Base-by-base conservation (phyloP, 768 basidiomycete species). In the Suillus decipiens region DNA sequence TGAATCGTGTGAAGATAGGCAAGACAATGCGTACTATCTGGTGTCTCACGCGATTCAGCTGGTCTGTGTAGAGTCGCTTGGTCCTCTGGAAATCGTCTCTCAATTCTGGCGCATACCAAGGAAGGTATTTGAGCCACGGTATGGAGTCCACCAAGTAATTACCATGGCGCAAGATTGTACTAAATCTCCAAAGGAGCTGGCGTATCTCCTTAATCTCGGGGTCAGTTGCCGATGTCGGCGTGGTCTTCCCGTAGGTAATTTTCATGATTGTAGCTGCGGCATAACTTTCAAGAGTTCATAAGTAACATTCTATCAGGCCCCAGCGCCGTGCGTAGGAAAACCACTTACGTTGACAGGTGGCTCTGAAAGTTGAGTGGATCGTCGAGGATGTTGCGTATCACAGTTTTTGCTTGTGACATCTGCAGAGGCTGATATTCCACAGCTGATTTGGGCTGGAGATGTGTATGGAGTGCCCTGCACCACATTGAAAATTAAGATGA, bases 361-460 rank as follows among this genome's bases (percentile, higher is more conserved):
- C 3, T 24, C 11, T 47, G 45, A 22, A 47, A 47, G 45, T 24
- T 47, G 45, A 14, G 5, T 24, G 45, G 22, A 24, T 47, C 45
- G 22, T 47, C 45, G 14, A 47, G 45, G 24, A 47, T 47, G 22
- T 14, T 14, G 12, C 24, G 45, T 12, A 64, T 45, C 12, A 45
- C 50, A 17, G 42, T 48, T 33, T 65, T 65, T 15, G 56, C 64
- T n/a, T 65, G 22, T 14, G 22, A 47, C 45, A 47, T 47, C 12
- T 47, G 45, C 22, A 47, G 22, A 14, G 45, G 45, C 45, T 47
- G 45, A 24, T 48, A 48, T 6, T 24, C 7, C 6, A 15, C 14
- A 14, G 22, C 47, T 48, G 47, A 24, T 28, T 24, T 48, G 14
- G 47, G 47, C 14, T 48, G 47, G 14, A 48, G 24, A 15, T 48